Conservation (phyloP, 2,329 filamentous ascomycete species). For the Elsinoe ampelina region DNA sequence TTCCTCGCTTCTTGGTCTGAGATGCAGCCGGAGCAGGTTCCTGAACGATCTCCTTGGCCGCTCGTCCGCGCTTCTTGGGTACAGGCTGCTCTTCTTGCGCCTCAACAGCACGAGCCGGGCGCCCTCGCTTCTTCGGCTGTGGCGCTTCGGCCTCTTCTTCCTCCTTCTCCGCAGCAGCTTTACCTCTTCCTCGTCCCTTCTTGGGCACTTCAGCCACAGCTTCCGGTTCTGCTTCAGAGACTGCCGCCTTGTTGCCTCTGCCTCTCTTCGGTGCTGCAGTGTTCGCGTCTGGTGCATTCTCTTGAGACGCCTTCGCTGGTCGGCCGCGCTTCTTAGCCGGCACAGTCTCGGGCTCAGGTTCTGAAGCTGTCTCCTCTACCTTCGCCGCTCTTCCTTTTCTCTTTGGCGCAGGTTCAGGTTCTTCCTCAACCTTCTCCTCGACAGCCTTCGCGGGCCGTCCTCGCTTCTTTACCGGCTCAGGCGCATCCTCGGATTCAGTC, state of each 20-base stretch:
- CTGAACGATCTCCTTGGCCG: neutral
- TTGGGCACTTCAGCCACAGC: constrained; percentile 19
- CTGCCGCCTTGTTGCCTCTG: constrained; percentile 15
- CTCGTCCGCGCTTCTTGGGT: constrained; percentile 8
- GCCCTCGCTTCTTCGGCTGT: constrained; percentile 22
- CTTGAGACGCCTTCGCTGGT: constrained; percentile 24
- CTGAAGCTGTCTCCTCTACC: neutral
- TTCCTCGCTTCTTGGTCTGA: constrained; percentile 19
- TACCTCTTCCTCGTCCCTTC: neutral
- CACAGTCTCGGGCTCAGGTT: neutral
- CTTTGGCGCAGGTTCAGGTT: constrained; percentile 9
- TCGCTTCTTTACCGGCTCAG: constrained; percentile 22
- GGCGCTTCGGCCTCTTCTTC: neutral
- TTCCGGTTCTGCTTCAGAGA: constrained; percentile 24
- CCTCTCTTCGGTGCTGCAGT: constrained; percentile 4
- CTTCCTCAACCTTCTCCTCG: neutral
- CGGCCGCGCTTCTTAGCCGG: constrained; percentile 21
- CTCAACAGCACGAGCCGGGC: constrained; percentile 23
- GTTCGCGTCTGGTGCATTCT: constrained; percentile 17
- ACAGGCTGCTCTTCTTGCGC: constrained; percentile 12
- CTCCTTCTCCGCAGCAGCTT: neutral
- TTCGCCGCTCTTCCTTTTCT: constrained; percentile 13
- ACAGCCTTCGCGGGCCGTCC: constrained; percentile 18
- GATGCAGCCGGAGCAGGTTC: neutral
- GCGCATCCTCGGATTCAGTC: constrained; percentile 17